Conservation (phyloP, 257 asterid genomes). For the Paulownia fortunei region DNA sequence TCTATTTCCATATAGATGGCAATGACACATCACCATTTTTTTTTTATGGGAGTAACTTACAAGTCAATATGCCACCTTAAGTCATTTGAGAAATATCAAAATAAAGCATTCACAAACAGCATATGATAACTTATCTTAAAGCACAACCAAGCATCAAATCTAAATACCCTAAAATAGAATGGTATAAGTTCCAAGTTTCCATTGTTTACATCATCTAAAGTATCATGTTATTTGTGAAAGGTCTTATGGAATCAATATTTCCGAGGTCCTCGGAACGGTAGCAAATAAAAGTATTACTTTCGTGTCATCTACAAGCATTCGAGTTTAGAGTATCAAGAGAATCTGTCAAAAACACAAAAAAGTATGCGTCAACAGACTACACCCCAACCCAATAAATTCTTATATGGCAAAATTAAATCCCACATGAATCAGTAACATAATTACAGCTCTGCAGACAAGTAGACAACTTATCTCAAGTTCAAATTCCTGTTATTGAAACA, state of each 20-base stretch:
- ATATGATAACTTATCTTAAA: background rate
- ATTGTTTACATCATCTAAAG: background rate
- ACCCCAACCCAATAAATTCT: background rate
- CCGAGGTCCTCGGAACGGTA: background rate
- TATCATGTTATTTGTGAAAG: background rate
- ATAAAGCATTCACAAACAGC: background rate
- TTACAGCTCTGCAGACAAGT: conserved; percentile 10
- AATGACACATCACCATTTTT: background rate
- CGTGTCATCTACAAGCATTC: background rate
- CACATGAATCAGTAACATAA: conserved; percentile 25
- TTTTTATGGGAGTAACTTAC: background rate
- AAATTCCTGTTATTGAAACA: background rate
- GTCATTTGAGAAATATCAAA: background rate
- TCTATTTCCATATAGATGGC: background rate
- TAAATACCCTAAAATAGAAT: background rate
- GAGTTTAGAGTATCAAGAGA: background rate
- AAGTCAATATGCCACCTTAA: background rate
- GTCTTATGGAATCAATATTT: background rate
- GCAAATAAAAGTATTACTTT: background rate
- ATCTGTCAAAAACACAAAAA: background rate
- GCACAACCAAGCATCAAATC: background rate
- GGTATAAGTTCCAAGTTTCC: background rate
- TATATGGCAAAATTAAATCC: background rate
- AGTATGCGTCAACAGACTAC: background rate
- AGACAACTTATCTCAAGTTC: conserved; percentile 12